These are phyloP conservation scores for Syncephalastrum contaminatum DNA, from an alignment of 371 early-diverging fungal genomes.

Conservation along the genomic window DNA sequence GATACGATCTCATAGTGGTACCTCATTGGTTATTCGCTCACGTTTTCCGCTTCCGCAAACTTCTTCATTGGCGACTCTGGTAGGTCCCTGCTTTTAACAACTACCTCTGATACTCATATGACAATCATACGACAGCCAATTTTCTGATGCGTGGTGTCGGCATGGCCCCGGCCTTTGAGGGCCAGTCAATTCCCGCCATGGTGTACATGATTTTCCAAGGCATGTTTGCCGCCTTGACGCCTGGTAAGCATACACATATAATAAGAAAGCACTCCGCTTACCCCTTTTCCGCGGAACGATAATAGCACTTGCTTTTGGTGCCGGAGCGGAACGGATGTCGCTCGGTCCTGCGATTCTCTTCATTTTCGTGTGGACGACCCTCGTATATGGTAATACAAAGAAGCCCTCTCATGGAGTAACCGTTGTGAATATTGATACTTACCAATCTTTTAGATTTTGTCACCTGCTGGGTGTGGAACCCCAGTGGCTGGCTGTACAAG, in stretches of 20 bases:
- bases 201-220: slow-evolving; percentile 72
- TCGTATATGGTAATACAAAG: slow-evolving; percentile 59
- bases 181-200: slow-evolving; percentile 54
- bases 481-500: slow-evolving; percentile 70
- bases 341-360: slow-evolving; percentile 77
- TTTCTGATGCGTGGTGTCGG: slow-evolving; percentile 49
- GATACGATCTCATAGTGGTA: slow-evolving; percentile 61
- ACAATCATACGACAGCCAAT: slow-evolving; percentile 11
- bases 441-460: slow-evolving; percentile 41
- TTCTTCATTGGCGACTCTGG: slow-evolving; percentile 78
- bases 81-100: slow-evolving; percentile 33
- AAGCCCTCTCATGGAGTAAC: background rate
- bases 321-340: slow-evolving; percentile 82
- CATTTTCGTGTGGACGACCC: slow-evolving; percentile 80
- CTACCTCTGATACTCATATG: background rate
- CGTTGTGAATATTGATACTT: background rate
- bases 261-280: background rate
- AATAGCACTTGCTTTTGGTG: slow-evolving; percentile 76
- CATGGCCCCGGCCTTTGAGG: slow-evolving; percentile 41
- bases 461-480: slow-evolving; percentile 87
- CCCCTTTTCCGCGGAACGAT: slow-evolving; percentile 25
- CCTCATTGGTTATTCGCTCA: slow-evolving; percentile 81
- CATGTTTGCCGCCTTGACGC: slow-evolving; percentile 72
- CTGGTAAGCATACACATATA: slow-evolving; percentile 22
- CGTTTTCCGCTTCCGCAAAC: slow-evolving; percentile 70